Evolutionary conservation across 1,284 basidiomycete genomes (phyloP).

Genomic region (Cutaneotrichosporon mucoides): DNA sequence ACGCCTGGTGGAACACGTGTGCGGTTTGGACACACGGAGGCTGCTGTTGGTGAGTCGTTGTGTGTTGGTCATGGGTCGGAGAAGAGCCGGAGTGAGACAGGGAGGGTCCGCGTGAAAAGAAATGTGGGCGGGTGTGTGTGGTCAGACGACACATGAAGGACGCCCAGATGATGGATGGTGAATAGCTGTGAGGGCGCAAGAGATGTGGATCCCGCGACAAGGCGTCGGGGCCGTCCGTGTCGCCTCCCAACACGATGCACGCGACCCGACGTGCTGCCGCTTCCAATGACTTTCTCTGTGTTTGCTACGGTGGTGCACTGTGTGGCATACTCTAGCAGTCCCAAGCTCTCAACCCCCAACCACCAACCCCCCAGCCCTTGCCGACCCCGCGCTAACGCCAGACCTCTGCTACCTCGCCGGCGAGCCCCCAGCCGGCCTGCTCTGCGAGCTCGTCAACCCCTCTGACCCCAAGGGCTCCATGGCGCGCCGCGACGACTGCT

Average conservation of each 20-base stretch:
- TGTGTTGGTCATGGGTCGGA: neutral
- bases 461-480: slow-evolving; percentile 80
- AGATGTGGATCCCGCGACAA: too few relatives aligned
- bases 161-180: too few relatives aligned
- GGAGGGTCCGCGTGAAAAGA: neutral
- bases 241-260: too few relatives aligned
- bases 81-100: neutral
- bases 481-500: slow-evolving; percentile 88
- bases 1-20: slow-evolving; percentile 77
- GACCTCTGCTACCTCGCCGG: slow-evolving; percentile 81
- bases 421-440: slow-evolving; percentile 72
- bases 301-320: too few relatives aligned
- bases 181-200: too few relatives aligned
- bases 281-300: too few relatives aligned
- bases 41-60: slow-evolving; percentile 60
- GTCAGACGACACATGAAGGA: too few relatives aligned
- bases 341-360: too few relatives aligned
- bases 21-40: slow-evolving; percentile 91
- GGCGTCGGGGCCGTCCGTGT: too few relatives aligned
- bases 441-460: slow-evolving; percentile 95
- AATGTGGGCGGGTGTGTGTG: neutral
- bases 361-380: neutral
- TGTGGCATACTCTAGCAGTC: too few relatives aligned
- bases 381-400: slow-evolving; percentile 21
- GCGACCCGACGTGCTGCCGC: too few relatives aligned